phyloP scores from a whole-genome alignment of 2,329 filamentous ascomycete species.

The Graphilbum ipis-grandicollis region DNA sequence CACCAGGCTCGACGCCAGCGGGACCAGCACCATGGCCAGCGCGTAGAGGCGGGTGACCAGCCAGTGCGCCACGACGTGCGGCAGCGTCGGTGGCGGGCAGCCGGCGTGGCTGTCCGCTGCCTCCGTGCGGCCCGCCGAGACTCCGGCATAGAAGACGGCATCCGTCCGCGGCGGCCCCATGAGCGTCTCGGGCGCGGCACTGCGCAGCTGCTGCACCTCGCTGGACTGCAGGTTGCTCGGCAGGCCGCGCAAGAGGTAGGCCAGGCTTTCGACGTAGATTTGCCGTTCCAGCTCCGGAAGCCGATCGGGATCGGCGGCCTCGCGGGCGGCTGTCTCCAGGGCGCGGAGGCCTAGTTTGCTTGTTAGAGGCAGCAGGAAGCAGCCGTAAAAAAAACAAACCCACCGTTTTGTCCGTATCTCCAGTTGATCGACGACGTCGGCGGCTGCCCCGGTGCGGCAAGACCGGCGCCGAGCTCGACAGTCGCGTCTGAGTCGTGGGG shows the following conservation, averaged over 20 bases:
- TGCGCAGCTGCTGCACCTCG: conserved; percentile 33
- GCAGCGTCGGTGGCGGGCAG: conserved; percentile 2
- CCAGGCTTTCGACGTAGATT: conserved; percentile 45
- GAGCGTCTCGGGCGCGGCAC: conserved; percentile 26
- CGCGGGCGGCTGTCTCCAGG: conserved; percentile 7
- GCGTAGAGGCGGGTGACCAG: conserved; percentile 7
- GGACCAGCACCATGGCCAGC: conserved; percentile 6
- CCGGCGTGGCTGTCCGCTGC: no score
- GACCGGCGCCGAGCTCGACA: conserved; percentile 1
- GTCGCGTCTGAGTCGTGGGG: conserved; percentile 1
- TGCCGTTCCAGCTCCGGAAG: conserved; percentile 33
- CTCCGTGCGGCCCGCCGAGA: conserved; percentile 7
- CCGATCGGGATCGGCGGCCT: conserved; percentile 9
- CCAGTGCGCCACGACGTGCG: conserved; percentile 8
- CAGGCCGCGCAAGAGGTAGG: conserved; percentile 46
- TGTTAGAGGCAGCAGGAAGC: not conserved
- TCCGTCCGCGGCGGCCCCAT: conserved; percentile 2
- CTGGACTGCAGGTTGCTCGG: conserved; percentile 36
- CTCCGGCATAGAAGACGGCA: conserved; percentile 1
- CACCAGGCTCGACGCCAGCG: conserved; percentile 1
- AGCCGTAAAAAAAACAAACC: not conserved
- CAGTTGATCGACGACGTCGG: conserved; percentile 8
- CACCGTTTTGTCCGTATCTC: conserved; percentile 9
- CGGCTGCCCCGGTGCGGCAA: no score
- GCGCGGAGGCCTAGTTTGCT: conserved; percentile 5